Conservation (phyloP, 495 filamentous ascomycete genomes). For the Annulohypoxylon stygium region DNA sequence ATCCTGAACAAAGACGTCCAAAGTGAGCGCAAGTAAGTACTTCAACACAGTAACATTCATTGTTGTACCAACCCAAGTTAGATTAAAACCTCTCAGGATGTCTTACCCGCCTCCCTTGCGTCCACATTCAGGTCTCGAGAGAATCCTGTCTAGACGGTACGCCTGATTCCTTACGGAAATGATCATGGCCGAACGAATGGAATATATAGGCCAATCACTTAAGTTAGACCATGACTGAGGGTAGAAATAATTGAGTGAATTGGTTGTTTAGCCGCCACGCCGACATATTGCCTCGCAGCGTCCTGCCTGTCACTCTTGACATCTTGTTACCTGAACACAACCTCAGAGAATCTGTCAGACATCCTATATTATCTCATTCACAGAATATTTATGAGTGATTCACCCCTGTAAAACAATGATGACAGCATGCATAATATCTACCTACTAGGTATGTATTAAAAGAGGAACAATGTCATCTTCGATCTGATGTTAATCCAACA, state of each 20-base stretch:
- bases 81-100: constrained; percentile 28
- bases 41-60: not conserved
- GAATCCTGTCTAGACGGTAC: not conserved
- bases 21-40: not conserved
- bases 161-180: not conserved
- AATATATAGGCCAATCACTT: constrained; percentile 1
- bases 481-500: not conserved
- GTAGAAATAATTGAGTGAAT: constrained; percentile 4
- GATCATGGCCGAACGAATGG: not conserved
- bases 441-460: not conserved
- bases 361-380: constrained; percentile 17
- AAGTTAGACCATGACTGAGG: not conserved
- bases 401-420: constrained; percentile 4
- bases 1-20: constrained; percentile 20
- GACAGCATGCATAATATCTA: not conserved
- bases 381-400: constrained; percentile 7
- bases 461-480: not conserved
- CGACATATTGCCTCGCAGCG: constrained; percentile 15
- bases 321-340: constrained; percentile 15
- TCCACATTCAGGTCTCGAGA: constrained; percentile 5
- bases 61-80: constrained; percentile 6
- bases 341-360: constrained; percentile 22
- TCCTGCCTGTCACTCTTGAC: not conserved
- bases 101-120: constrained; percentile 33
- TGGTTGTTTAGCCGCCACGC: constrained; percentile 27